phyloP scores from a whole-genome alignment of 2,329 filamentous ascomycete species.

The Cladosporium oxysporum region DNA sequence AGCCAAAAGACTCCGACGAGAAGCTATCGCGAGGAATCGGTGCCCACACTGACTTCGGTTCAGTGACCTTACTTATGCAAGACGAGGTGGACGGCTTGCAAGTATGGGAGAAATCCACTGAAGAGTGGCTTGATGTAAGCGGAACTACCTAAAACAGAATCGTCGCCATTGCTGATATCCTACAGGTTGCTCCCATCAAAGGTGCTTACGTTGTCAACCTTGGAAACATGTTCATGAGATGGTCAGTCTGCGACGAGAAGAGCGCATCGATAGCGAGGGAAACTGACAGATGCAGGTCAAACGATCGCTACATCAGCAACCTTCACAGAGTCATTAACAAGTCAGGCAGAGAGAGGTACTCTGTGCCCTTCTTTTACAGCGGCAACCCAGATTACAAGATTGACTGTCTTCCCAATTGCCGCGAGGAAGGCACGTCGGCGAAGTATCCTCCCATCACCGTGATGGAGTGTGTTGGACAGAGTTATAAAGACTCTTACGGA shows the following conservation, averaged over 20 bases:
- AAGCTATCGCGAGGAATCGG: slow-evolving; percentile 43
- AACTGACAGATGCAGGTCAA: slow-evolving; percentile 43
- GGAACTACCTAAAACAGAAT: neutral
- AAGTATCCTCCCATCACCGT: slow-evolving; percentile 19
- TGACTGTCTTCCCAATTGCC: slow-evolving; percentile 19
- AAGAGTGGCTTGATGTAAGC: slow-evolving; percentile 38
- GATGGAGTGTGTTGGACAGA: slow-evolving; percentile 12
- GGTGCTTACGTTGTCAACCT: slow-evolving; percentile 31
- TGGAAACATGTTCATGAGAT: slow-evolving; percentile 20
- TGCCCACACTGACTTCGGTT: slow-evolving; percentile 30
- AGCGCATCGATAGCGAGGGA: neutral
- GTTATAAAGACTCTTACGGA: slow-evolving; percentile 17
- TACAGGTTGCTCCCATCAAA: slow-evolving; percentile 22
- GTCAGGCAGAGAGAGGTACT: slow-evolving; percentile 54
- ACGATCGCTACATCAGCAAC: slow-evolving; percentile 55
- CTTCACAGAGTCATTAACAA: slow-evolving; percentile 59
- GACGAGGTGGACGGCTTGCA: slow-evolving; percentile 44
- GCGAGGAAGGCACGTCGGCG: slow-evolving; percentile 10
- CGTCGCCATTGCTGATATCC: neutral
- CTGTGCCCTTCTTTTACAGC: slow-evolving; percentile 59
- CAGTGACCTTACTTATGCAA: slow-evolving; percentile 37
- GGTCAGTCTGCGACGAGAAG: slow-evolving; percentile 1
- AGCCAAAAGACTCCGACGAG: slow-evolving; percentile 34
- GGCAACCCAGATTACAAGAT: slow-evolving; percentile 50
- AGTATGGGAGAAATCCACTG: slow-evolving; percentile 35